Percentiles rank a stretch among this genome's conserved stretches.
These are phyloP conservation scores for Rusavskia elegans DNA, from an alignment of 495 filamentous ascomycete genomes.

Conservation along the genomic window DNA sequence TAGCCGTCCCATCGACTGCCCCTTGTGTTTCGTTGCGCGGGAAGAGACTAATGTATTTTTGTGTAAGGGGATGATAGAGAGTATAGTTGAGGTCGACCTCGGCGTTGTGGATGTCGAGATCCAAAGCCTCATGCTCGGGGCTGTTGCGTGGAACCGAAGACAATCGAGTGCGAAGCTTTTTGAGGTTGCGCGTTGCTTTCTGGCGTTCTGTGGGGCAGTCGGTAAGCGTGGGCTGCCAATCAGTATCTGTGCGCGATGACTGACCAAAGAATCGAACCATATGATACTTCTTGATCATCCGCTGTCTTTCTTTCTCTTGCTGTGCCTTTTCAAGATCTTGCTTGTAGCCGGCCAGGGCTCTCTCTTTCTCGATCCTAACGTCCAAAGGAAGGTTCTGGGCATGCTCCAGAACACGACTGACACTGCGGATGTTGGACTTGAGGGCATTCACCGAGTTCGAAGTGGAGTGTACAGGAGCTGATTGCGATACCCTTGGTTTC, in stretches of 20 bases:
- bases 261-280: constrained; percentile 84
- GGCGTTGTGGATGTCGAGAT: constrained; percentile 46
- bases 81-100: constrained; percentile 79
- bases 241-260: constrained; percentile 5
- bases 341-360: constrained; percentile 61
- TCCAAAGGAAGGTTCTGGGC: constrained; percentile 52
- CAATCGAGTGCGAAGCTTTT: constrained; percentile 43
- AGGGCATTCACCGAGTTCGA: constrained; percentile 9
- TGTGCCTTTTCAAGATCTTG: constrained; percentile 44
- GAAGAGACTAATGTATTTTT: constrained; percentile 70
- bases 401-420: constrained; percentile 45
- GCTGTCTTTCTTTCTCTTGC: constrained; percentile 42
- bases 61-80: constrained; percentile 61
- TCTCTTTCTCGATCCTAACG: constrained; percentile 58
- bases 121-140: constrained; percentile 26
- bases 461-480: not conserved
- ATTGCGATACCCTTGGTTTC: not conserved
- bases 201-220: constrained; percentile 47
- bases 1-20: constrained; percentile 9
- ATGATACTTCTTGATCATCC: constrained; percentile 78
- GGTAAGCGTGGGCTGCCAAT: too few species aligned
- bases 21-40: constrained; percentile 12
- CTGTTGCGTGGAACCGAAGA: constrained; percentile 5
- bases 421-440: constrained; percentile 30
- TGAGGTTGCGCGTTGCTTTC: constrained; percentile 59